phyloP scores from a whole-genome alignment of 805 yeast species.

The Kazachstania bromeliacearum region DNA sequence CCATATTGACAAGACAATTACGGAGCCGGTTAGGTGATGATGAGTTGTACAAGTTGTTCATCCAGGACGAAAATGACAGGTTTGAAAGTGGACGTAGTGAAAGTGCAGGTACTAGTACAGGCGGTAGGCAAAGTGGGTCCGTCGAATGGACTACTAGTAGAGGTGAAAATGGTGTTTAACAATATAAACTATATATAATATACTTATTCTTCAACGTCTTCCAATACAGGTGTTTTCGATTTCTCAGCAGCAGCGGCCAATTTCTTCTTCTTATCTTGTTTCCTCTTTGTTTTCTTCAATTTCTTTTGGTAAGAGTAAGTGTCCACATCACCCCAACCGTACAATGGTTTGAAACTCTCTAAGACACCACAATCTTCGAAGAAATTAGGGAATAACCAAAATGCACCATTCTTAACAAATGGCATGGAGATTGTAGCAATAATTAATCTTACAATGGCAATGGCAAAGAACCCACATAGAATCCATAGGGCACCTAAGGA shows the following conservation, averaged over 20 bases:
- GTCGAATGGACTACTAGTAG: slow-evolving; percentile 66
- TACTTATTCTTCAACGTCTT: slow-evolving; percentile 3
- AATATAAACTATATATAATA: slow-evolving; percentile 1
- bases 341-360: slow-evolving; percentile 86
- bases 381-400: slow-evolving; percentile 93
- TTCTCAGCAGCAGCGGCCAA: not conserved
- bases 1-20: slow-evolving; percentile 30
- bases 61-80: slow-evolving; percentile 28
- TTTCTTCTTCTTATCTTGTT: slow-evolving; percentile 17
- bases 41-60: slow-evolving; percentile 30
- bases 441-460: slow-evolving; percentile 73
- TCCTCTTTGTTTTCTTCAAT: slow-evolving; percentile 25
- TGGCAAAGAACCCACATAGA: slow-evolving; percentile 61
- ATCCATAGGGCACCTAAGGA: slow-evolving; percentile 70
- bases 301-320: slow-evolving; percentile 27
- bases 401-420: slow-evolving; percentile 40
- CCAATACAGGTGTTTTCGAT: slow-evolving; percentile 2
- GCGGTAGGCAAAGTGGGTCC: slow-evolving; percentile 62
- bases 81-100: slow-evolving; percentile 13
- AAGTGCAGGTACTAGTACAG: slow-evolving; percentile 16
- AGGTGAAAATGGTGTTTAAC: slow-evolving; percentile 59
- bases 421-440: slow-evolving; percentile 39
- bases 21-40: slow-evolving; percentile 26
- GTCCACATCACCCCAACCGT: slow-evolving; percentile 60
- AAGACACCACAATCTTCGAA: slow-evolving; percentile 92